phyloP scores from a whole-genome alignment of 2,329 filamentous ascomycete species.

The Fusarium mexicanum region DNA sequence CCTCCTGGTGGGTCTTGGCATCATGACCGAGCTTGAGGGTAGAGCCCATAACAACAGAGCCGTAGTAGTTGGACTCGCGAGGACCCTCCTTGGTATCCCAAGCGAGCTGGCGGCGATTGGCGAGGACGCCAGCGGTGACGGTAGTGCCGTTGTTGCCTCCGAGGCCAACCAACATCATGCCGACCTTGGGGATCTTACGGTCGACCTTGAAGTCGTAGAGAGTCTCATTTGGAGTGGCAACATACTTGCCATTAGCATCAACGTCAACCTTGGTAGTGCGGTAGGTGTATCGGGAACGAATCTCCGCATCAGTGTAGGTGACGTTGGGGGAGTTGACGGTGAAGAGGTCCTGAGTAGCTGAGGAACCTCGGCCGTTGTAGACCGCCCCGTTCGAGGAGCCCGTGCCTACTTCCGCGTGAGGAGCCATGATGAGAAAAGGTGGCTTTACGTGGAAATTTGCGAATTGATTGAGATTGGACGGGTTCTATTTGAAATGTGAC shows the following conservation, averaged over 20 bases:
- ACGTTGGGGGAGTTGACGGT: constrained; percentile 93
- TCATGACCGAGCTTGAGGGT: constrained; percentile 97
- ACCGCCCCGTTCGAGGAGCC: constrained; percentile 71
- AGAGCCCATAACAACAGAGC: constrained; percentile 95
- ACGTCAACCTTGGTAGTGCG: constrained; percentile 87
- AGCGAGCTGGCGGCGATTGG: constrained; percentile 84
- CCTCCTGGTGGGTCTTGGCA: constrained; percentile 81
- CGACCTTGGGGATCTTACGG: constrained; percentile 90
- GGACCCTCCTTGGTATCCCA: constrained; percentile 96
- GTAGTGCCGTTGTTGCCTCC: constrained; percentile 99
- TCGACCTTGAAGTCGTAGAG: constrained; percentile 98
- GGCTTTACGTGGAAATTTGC: constrained; percentile 40
- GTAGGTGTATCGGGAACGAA: constrained; percentile 95
- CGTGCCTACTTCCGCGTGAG: constrained; percentile 77
- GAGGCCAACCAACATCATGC: constrained; percentile 97
- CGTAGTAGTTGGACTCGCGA: constrained; percentile 94
- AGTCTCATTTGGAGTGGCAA: constrained; percentile 87
- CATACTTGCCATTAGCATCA: constrained; percentile 77
- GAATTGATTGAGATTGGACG: constrained; percentile 39
- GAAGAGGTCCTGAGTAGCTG: constrained; percentile 73
- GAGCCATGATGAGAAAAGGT: constrained; percentile 76
- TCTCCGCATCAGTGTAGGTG: constrained; percentile 85
- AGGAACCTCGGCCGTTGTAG: constrained; percentile 50
- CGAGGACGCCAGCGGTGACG: constrained; percentile 95
- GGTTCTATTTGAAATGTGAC: constrained; percentile 46